Conservation (phyloP, 371 early-diverging fungal genomes). For the Mortierella sp. region DNA sequence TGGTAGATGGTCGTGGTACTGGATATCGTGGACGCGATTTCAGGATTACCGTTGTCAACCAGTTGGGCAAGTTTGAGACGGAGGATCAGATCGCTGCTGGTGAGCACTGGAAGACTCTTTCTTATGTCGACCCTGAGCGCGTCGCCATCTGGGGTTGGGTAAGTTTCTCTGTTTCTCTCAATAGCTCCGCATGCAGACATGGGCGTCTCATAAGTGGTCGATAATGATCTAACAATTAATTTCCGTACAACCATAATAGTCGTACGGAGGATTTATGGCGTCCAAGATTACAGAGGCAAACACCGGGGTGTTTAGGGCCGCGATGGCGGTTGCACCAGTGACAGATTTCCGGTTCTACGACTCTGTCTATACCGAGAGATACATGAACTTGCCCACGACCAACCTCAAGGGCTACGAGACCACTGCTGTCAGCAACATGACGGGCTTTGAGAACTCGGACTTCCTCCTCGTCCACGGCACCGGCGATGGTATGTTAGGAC, state of each 20-base stretch:
- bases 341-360: slow-evolving; percentile 88
- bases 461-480: slow-evolving; percentile 95
- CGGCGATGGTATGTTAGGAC: slow-evolving; percentile 80
- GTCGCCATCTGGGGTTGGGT: slow-evolving; percentile 98
- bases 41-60: slow-evolving; percentile 80
- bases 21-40: slow-evolving; percentile 90
- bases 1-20: slow-evolving; percentile 94
- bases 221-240: not conserved
- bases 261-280: slow-evolving; percentile 95
- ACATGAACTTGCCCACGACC: slow-evolving; percentile 89
- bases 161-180: slow-evolving; percentile 8
- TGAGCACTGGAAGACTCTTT: slow-evolving; percentile 73
- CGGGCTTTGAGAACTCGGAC: slow-evolving; percentile 83
- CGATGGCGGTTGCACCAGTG: slow-evolving; percentile 97
- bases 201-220: not conserved
- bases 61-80: slow-evolving; percentile 88
- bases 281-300: slow-evolving; percentile 89
- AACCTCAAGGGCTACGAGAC: slow-evolving; percentile 87
- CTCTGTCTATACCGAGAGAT: slow-evolving; percentile 97
- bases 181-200: not conserved
- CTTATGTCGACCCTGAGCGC: slow-evolving; percentile 83
- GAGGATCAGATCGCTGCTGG: slow-evolving; percentile 91
- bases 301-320: slow-evolving; percentile 85
- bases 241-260: slow-evolving; percentile 59
- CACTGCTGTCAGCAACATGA: slow-evolving; percentile 86